These are phyloP conservation scores for Raddia distichophylla DNA, from an alignment of 176 grass and related monocot species.

Conservation along the genomic window DNA sequence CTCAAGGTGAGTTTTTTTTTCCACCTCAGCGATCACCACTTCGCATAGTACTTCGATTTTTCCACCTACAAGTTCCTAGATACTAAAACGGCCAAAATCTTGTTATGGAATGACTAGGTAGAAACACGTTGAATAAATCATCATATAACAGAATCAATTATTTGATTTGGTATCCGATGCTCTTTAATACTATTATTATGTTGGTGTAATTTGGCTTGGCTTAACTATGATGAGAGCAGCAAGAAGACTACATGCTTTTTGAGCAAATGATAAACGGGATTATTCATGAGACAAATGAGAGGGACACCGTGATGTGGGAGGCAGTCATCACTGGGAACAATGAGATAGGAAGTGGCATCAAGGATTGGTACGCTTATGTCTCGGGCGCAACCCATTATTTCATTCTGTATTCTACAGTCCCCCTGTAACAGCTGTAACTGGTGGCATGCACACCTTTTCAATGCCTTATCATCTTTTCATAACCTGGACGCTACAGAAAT, in stretches of 20 bases:
- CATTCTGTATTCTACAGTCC: background rate
- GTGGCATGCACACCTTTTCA: background rate
- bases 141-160: background rate
- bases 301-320: background rate
- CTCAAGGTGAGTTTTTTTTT: conserved; percentile 48
- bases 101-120: background rate
- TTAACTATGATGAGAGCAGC: conserved; percentile 39
- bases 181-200: background rate
- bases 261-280: conserved; percentile 46
- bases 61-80: background rate
- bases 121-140: background rate
- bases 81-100: background rate
- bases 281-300: conserved; percentile 1
- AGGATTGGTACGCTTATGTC: conserved; percentile 51
- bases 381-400: background rate
- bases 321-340: conserved; percentile 20
- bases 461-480: background rate
- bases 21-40: background rate
- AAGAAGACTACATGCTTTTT: conserved; percentile 63
- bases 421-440: background rate
- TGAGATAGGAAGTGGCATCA: conserved; percentile 46
- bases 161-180: background rate
- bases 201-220: background rate
- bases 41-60: background rate
- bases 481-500: background rate